Evolutionary conservation across 2,329 filamentous ascomycete species (phyloP).

Genomic region (Fusarium concolor): DNA sequence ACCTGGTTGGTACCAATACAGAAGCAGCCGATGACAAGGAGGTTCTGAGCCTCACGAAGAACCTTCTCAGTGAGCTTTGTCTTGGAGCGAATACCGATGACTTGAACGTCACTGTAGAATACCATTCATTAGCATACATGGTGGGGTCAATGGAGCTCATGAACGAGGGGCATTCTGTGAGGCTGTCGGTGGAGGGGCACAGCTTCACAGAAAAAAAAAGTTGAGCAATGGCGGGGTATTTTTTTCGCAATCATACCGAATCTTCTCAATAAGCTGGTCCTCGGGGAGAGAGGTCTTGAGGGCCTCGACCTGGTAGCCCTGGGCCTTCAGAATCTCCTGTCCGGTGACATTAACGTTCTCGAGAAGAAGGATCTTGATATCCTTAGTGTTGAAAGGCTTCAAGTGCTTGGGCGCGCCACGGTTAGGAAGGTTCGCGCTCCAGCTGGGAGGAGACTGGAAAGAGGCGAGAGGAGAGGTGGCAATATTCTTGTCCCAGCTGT

Average conservation of each 20-base stretch:
- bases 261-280: conserved; percentile 96
- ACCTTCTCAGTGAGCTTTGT: conserved; percentile 92
- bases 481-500: conserved; percentile 69
- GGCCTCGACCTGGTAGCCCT: conserved; percentile 96
- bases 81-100: conserved; percentile 98
- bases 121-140: conserved; percentile 32
- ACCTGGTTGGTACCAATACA: conserved; percentile 99
- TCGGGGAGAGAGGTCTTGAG: conserved; percentile 91
- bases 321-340: conserved; percentile 79
- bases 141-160: conserved; percentile 12
- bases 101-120: conserved; percentile 82
- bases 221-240: conserved; percentile 32
- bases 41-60: conserved; percentile 88
- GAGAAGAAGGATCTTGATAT: conserved; percentile 94
- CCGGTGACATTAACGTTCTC: conserved; percentile 97
- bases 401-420: conserved; percentile 74
- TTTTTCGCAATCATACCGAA: conserved; percentile 69
- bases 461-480: conserved; percentile 80
- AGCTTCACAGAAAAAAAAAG: conserved; percentile 23
- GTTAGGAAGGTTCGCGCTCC: conserved; percentile 58
- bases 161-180: conserved; percentile 23
- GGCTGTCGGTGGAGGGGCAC: conserved; percentile 31
- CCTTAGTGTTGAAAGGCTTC: conserved; percentile 94
- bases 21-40: conserved; percentile 97
- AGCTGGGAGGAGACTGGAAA: conserved; percentile 80